A percentile compares a stretch with the other conserved stretches of the same genome.
These are phyloP conservation scores for Kwoniella dendrophila DNA, from an alignment of 768 basidiomycete genomes.

Conservation along the genomic window DNA sequence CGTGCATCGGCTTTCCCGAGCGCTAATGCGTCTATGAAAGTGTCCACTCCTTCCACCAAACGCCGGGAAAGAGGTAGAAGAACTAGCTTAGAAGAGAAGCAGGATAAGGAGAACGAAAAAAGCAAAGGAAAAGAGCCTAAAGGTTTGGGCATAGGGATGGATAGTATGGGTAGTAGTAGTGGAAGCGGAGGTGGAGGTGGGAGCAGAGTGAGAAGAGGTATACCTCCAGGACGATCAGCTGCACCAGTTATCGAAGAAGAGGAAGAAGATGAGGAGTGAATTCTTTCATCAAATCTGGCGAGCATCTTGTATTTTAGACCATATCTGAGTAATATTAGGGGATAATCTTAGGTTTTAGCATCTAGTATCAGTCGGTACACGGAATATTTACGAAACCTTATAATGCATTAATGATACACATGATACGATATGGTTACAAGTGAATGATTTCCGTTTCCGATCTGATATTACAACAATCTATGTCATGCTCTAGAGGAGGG, in stretches of 20 bases:
- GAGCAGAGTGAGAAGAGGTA: constrained; percentile 14
- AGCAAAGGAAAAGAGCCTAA: not conserved
- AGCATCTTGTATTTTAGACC: too few relatives aligned
- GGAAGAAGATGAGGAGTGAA: constrained; percentile 35
- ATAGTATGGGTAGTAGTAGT: constrained; percentile 1
- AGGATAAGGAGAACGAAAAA: constrained; percentile 2
- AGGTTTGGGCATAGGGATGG: constrained; percentile 13
- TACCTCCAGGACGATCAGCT: constrained; percentile 19
- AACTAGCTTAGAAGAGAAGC: constrained; percentile 17
- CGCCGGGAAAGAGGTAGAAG: constrained; percentile 16
- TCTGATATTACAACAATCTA: not conserved
- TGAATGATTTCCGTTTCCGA: not conserved
- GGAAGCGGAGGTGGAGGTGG: not conserved
- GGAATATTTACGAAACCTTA: not conserved
- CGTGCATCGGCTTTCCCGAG: constrained; percentile 23
- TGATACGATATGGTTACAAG: not conserved
- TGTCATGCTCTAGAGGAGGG: not conserved
- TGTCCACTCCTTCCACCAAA: constrained; percentile 1
- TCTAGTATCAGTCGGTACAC: not conserved
- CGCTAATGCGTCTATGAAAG: constrained; percentile 5
- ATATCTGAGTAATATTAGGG: too few relatives aligned
- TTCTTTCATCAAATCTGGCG: not conserved
- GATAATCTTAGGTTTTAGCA: not conserved
- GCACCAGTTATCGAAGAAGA: constrained; percentile 31
- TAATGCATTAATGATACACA: constrained; percentile 11